Conservation (phyloP, 2,329 filamentous ascomycete genomes). For the Aureobasidium sp. region DNA sequence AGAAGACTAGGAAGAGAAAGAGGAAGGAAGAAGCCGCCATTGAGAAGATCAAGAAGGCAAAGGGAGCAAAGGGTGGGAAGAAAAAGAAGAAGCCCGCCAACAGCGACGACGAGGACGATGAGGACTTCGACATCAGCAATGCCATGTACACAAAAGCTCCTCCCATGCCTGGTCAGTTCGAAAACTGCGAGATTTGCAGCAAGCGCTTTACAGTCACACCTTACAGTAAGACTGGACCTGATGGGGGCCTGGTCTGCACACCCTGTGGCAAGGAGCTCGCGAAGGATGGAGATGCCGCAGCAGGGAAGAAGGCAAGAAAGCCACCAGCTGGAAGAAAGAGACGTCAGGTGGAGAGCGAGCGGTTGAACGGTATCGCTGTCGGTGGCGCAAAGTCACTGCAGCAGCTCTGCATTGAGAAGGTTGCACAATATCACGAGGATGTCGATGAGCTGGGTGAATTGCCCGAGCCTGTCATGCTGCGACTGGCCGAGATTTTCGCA, state of each 20-base stretch:
- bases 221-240: constrained; percentile 73
- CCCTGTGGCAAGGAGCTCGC: constrained; percentile 70
- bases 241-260: constrained; percentile 78
- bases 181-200: constrained; percentile 76
- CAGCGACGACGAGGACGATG: constrained; percentile 39
- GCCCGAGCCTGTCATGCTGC: constrained; percentile 49
- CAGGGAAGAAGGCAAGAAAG: constrained; percentile 51
- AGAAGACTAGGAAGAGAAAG: constrained; percentile 49
- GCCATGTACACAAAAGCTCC: constrained; percentile 50
- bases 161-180: constrained; percentile 74
- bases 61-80: constrained; percentile 44
- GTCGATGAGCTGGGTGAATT: constrained; percentile 59
- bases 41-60: constrained; percentile 32
- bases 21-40: constrained; percentile 40
- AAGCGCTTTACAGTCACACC: constrained; percentile 91
- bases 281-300: constrained; percentile 52
- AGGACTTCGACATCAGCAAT: constrained; percentile 40
- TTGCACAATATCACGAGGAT: constrained; percentile 56
- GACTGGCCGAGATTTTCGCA: constrained; percentile 56
- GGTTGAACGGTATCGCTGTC: constrained; percentile 66
- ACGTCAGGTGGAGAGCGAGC: constrained; percentile 72
- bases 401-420: constrained; percentile 57
- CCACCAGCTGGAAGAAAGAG: constrained; percentile 53
- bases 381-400: constrained; percentile 63
- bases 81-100: constrained; percentile 39